phyloP scores from a whole-genome alignment of 176 grass and related monocot species.

The Zizania latifolia region DNA sequence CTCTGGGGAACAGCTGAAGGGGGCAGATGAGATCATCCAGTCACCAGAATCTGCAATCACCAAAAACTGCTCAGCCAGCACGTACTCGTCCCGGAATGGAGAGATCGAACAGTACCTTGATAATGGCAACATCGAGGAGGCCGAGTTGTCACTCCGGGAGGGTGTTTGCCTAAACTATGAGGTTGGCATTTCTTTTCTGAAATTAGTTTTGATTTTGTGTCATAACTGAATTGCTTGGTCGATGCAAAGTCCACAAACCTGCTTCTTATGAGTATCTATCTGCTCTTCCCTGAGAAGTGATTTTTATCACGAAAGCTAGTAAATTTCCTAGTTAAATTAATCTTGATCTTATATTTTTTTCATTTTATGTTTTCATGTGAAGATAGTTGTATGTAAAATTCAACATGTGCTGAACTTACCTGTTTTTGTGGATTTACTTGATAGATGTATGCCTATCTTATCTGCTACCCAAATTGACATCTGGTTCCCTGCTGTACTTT shows the following conservation, averaged over 20 bases:
- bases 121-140: slow-evolving; percentile 73
- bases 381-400: neutral
- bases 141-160: slow-evolving; percentile 81
- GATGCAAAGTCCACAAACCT: slow-evolving; percentile 7
- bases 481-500: neutral
- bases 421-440: neutral
- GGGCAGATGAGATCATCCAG: slow-evolving; percentile 45
- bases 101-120: slow-evolving; percentile 43
- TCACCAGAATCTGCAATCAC: slow-evolving; percentile 44
- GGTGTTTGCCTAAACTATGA: slow-evolving; percentile 72
- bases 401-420: neutral
- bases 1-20: slow-evolving; percentile 77
- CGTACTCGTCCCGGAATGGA: slow-evolving; percentile 45
- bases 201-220: neutral
- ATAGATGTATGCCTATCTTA: neutral
- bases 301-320: slow-evolving; percentile 4
- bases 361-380: slow-evolving; percentile 14
- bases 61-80: slow-evolving; percentile 45
- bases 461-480: neutral
- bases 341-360: neutral
- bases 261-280: neutral
- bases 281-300: slow-evolving; percentile 17
- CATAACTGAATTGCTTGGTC: slow-evolving; percentile 9
- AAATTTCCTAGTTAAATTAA: neutral
- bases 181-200: slow-evolving; percentile 39